Conservation (phyloP, 1,284 basidiomycete species). For the Mycosarcoma maydis region DNA sequence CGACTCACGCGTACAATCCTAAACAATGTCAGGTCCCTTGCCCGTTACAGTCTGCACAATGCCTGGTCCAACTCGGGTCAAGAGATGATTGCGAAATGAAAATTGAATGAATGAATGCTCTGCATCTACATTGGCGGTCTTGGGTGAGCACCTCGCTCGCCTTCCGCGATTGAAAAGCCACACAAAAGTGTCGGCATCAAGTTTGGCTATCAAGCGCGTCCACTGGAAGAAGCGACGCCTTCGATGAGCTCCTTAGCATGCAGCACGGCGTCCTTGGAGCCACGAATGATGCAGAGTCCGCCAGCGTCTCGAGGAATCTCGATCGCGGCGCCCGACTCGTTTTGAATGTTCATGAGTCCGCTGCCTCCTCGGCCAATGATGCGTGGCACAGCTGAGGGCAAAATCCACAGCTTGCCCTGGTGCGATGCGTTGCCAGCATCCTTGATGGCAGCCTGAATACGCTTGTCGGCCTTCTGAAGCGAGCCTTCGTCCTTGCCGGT, state of each 20-base stretch:
- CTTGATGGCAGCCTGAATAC: conserved; percentile 32
- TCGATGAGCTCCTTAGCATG: conserved; percentile 54
- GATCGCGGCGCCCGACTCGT: conserved; percentile 52
- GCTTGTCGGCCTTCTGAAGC: conserved; percentile 47
- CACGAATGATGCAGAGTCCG: conserved; percentile 55
- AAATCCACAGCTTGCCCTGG: conserved; percentile 51
- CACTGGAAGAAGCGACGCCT: conserved; percentile 28
- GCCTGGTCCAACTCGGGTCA: no score
- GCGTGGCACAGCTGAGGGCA: conserved; percentile 44
- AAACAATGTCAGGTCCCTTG: neutral
- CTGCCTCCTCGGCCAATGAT: conserved; percentile 54
- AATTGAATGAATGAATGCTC: conserved; percentile 14
- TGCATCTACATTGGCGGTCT: conserved; percentile 14
- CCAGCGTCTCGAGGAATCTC: conserved; percentile 56
- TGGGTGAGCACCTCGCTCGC: no score
- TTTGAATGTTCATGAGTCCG: conserved; percentile 52
- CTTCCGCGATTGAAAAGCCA: no score
- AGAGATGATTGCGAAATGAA: no score
- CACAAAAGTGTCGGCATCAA: no score
- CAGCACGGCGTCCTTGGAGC: conserved; percentile 52
- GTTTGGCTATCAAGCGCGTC: conserved; percentile 23
- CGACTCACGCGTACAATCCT: neutral
- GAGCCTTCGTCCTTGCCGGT: conserved; percentile 49
- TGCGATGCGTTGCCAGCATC: conserved; percentile 43
- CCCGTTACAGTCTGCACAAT: no score